Evolutionary conservation across 805 yeast genomes (phyloP).

Genomic region (Hemisphaericaspora nanyangensis): DNA sequence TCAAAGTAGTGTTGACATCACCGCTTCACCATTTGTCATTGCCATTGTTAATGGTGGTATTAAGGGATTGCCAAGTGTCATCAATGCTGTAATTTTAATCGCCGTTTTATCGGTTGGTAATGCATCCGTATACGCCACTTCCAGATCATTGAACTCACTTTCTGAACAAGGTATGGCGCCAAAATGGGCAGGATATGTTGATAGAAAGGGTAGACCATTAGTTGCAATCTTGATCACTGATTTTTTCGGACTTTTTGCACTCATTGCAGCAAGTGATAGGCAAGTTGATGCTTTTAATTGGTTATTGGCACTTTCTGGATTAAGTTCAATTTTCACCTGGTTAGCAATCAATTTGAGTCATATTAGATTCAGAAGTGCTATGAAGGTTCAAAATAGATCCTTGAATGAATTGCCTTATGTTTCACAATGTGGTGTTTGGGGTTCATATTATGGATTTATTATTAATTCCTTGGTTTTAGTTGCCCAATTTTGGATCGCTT

Average conservation of each 20-base stretch:
- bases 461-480: constrained; percentile 48
- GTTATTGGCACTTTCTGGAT: constrained; percentile 62
- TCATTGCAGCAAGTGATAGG: constrained; percentile 51
- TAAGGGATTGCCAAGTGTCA: constrained; percentile 57
- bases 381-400: constrained; percentile 51
- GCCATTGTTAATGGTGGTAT: constrained; percentile 65
- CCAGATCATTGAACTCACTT: constrained; percentile 62
- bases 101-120: constrained; percentile 71
- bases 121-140: constrained; percentile 65
- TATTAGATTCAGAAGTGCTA: constrained; percentile 56
- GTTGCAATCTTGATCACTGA: constrained; percentile 50
- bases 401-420: constrained; percentile 49
- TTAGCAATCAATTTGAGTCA: constrained; percentile 56
- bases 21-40: constrained; percentile 77
- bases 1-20: constrained; percentile 49
- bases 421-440: constrained; percentile 50
- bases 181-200: constrained; percentile 53
- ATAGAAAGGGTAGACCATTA: constrained; percentile 65
- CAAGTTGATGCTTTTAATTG: constrained; percentile 58
- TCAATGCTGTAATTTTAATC: constrained; percentile 65
- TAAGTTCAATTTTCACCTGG: constrained; percentile 64
- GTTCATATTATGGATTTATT: constrained; percentile 49
- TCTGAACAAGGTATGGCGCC: constrained; percentile 66
- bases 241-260: constrained; percentile 56
- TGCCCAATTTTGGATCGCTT: constrained; percentile 66